phyloP scores from a whole-genome alignment of 257 asterid genomes.

The Salvia miltiorrhiza region DNA sequence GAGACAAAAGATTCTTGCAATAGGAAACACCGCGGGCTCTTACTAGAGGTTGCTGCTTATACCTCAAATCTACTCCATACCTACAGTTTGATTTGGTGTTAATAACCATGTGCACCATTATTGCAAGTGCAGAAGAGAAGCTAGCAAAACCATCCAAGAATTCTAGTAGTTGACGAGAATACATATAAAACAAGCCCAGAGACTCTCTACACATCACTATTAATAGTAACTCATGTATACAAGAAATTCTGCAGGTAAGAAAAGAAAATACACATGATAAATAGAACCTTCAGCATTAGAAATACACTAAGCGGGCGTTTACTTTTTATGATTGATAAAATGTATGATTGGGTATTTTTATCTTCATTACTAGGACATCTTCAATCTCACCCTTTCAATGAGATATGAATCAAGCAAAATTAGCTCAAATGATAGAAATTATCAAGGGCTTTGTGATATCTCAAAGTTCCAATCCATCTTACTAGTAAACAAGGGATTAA shows the following conservation, averaged over 20 bases:
- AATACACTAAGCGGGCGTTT: no score
- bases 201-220: background rate
- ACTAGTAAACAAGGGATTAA: no score
- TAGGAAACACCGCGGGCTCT: slow-evolving; percentile 98
- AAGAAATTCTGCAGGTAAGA: background rate
- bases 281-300: background rate
- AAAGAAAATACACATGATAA: background rate
- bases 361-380: no score
- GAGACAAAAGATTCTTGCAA: slow-evolving; percentile 95
- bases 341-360: no score
- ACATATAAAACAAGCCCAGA: background rate
- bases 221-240: background rate
- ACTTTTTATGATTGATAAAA: no score
- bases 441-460: no score
- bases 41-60: slow-evolving; percentile 77
- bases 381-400: no score
- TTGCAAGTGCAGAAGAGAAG: slow-evolving; percentile 29
- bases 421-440: no score
- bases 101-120: slow-evolving; percentile 37
- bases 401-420: no score
- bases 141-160: slow-evolving; percentile 21
- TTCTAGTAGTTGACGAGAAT: slow-evolving; percentile 26
- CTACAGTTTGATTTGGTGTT: slow-evolving; percentile 40
- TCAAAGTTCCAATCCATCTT: no score
- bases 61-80: slow-evolving; percentile 86